Conservation (phyloP, 1,284 basidiomycete species). For the Pholiota adiposa region DNA sequence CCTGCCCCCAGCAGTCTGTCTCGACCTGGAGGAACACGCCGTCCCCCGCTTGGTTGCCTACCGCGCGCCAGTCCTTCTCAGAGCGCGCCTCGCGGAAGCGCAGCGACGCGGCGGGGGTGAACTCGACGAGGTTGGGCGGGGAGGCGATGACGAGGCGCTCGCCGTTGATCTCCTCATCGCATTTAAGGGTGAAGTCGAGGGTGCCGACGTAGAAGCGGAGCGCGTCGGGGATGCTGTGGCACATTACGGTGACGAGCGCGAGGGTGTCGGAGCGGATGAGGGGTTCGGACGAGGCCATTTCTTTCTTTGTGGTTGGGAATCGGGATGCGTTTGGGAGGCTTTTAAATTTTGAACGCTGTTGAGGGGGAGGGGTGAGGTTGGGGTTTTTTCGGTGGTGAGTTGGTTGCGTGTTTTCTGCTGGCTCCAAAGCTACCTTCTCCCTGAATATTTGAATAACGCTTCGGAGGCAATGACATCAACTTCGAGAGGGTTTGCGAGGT, state of each 20-base stretch:
- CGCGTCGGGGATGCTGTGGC: slow-evolving; percentile 19
- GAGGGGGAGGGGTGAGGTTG: neutral
- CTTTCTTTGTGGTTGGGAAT: neutral
- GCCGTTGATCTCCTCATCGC: slow-evolving; percentile 22
- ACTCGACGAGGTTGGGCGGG: slow-evolving; percentile 23
- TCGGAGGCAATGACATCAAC: slow-evolving; percentile 2
- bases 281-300: slow-evolving; percentile 11
- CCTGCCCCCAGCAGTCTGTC: slow-evolving; percentile 19
- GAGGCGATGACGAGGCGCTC: slow-evolving; percentile 22
- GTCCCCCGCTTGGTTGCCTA: slow-evolving; percentile 23
- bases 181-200: slow-evolving; percentile 23
- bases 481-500: neutral
- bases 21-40: slow-evolving; percentile 21
- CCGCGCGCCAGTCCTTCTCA: slow-evolving; percentile 17
- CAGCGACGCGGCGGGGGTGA: slow-evolving; percentile 17
- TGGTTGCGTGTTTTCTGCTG: too few species aligned
- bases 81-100: slow-evolving; percentile 18
- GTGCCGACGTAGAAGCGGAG: slow-evolving; percentile 22
- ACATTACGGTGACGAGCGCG: slow-evolving; percentile 20
- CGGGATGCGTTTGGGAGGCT: neutral
- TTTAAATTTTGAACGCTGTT: too few species aligned
- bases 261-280: slow-evolving; percentile 22
- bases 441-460: neutral
- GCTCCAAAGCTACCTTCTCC: neutral
- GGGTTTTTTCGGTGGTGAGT: neutral